Conservation (phyloP, 192 early-diverging fungal species). For the Coemansia reversa region DNA sequence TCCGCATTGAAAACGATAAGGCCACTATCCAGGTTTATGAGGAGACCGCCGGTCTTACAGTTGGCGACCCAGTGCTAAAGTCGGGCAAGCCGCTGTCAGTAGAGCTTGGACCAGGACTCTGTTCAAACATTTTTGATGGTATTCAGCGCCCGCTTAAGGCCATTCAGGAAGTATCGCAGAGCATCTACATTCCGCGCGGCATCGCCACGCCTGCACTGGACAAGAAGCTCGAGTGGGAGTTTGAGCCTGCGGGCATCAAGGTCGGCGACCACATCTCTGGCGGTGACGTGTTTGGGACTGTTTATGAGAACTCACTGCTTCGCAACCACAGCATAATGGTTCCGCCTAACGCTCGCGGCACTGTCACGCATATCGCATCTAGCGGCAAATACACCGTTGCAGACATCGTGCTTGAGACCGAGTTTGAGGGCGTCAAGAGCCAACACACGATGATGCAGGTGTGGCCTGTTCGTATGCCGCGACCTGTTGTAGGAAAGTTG, state of each 20-base stretch:
- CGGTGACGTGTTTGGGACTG: conserved; percentile 93
- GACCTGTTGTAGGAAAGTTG: conserved; percentile 92
- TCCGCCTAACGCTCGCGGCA: conserved; percentile 90
- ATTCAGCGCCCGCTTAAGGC: conserved; percentile 98
- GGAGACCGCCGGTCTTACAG: conserved; percentile 97
- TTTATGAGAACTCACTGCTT: conserved; percentile 94
- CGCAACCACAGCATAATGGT: conserved; percentile 91
- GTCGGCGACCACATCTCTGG: conserved; percentile 97
- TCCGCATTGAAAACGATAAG: conserved; percentile 98
- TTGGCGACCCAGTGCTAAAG: conserved; percentile 97
- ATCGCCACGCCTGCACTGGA: conserved; percentile 97
- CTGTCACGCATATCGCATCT: conserved; percentile 93
- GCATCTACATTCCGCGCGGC: conserved; percentile 99
- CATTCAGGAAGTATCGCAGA: conserved; percentile 89
- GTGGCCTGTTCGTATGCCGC: conserved; percentile 97
- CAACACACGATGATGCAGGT: conserved; percentile 95
- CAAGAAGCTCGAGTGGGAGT: conserved; percentile 89
- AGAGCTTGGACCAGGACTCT: conserved; percentile 93
- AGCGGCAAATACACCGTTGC: conserved; percentile 90
- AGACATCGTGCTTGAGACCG: conserved; percentile 90
- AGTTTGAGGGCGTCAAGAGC: conserved; percentile 93
- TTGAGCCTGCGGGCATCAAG: conserved; percentile 88
- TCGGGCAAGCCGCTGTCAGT: conserved; percentile 98
- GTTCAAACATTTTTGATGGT: conserved; percentile 96
- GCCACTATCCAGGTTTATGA: conserved; percentile 99